Base-by-base conservation (phyloP, 2,329 filamentous ascomycete species). In the Aureobasidium sp. region DNA sequence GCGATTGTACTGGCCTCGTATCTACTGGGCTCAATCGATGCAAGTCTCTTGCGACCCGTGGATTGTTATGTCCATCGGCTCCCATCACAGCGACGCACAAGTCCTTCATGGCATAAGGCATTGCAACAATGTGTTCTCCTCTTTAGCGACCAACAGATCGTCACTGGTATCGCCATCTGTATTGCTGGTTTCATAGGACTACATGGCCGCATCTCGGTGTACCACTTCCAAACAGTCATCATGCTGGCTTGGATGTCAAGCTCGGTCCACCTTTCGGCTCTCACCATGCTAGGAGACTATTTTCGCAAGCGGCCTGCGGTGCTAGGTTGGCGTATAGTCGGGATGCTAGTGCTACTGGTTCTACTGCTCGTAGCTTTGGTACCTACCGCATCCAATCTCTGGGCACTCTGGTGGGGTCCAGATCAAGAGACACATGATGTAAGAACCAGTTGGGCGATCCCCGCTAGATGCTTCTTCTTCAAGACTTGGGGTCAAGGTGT, bases 231-330 rank as follows among this genome's bases (percentile, higher is more conserved):
- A n/a, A 65, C 70, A 9, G 64, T 70, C 5, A 59, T 64, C 16
- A 69, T 71, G 48, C 62, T 73, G 11, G 70, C 68, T 7, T 72
- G 70, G 68, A 66, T 72, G 37, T 67, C 68, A 9, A 66, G 66
- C 30, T 68, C 64, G 15, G 66, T 67, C 2, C 71, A 73, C 48
- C 59, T 71, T 9, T 65, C 66, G 3, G 64, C 69, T 2, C 55
- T 72, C 2, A 53, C 49, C 0, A 57, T 69, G 27, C 63, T 71
- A 7, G 47, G 57, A 21, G 52, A 49, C 5, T 67, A 63, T 50
- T 57, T 70, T 15, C 52, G 34, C 11, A 44, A 63, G 3, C 48
- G 64, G 15, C 61, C 47, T 11, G 59, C 59, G 16, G 50, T 66
- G 2, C 59, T 62, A 10, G 57, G 63, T 8, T 70, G 67, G 67